Base-by-base conservation (phyloP, 106 monocot species). In the Apostasia shenzhenica region DNA sequence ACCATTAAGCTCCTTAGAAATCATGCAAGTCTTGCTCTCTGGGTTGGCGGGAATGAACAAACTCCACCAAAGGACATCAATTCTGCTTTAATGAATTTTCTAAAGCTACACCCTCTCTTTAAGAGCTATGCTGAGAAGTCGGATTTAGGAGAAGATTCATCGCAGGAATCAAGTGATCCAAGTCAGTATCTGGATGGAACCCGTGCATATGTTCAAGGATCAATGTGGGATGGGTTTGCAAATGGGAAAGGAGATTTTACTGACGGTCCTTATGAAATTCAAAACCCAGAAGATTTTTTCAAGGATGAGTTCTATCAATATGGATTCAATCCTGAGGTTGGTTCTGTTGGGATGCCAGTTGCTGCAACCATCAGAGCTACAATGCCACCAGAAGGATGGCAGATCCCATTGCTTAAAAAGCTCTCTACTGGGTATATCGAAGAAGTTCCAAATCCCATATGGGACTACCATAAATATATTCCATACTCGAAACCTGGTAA, bases 181-280 rank as follows among this genome's bases (percentile, higher is more conserved):
- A 99, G 92, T 70, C 76, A 69, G 57, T 99, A 85, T 85, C 84
- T 99, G 61, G 97, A 99, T 68, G 97, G 97, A n/a, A 92, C 89
- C 51, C 89, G 97, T 47, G 72, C 70, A 51, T 93, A 99, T 68
- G 55, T 99, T 51, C 92, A 90, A 77, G 92, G 92, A 48, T 93
- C 97, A 8, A 76, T 93, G 85, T 99, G 97, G 97, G 97, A 99
- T 80, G 97, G 97, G 37, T 99, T 99, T 81, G 97, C 97, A 41
- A 45, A 99, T 78, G 95, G 95, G 41, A 87, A 93, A 74, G 92
- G 97, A 11, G 66, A 85, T 70, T 99, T 92, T 55, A 93, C 87
- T 14, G 97, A 99, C 78, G 97, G 97, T 41, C 97, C 97, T 41
- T 99, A 99, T 62, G 80, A 85, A 75, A 99, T 99, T 54, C 97